A percentile compares a stretch with the other conserved stretches of the same genome.
Conservation (phyloP, 768 basidiomycete species). For the Hygrophoropsis aurantiaca region DNA sequence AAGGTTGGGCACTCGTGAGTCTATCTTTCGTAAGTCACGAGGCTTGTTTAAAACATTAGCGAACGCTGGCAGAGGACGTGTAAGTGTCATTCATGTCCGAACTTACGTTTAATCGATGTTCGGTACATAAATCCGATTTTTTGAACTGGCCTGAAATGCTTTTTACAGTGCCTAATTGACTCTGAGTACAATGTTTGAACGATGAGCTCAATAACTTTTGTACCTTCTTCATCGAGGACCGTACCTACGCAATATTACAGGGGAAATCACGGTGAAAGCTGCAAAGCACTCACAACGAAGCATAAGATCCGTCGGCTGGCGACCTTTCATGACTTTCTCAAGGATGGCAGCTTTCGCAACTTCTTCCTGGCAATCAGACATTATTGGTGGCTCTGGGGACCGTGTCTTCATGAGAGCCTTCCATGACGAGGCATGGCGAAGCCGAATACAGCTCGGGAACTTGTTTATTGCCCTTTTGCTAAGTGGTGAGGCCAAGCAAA, state of each 20-base stretch:
- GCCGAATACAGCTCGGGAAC: background rate
- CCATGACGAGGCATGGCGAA: slow-evolving; percentile 23
- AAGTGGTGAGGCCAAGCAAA: background rate
- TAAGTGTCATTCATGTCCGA: background rate
- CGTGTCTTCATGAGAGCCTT: slow-evolving; percentile 19
- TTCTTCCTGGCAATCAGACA: slow-evolving; percentile 59
- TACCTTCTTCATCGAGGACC: slow-evolving; percentile 81
- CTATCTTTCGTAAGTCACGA: slow-evolving; percentile 95
- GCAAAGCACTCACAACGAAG: slow-evolving; percentile 71
- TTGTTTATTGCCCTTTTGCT: background rate
- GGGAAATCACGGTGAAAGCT: slow-evolving; percentile 8
- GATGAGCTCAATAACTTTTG: slow-evolving; percentile 18
- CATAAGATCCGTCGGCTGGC: slow-evolving; percentile 88
- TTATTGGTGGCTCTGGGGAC: background rate
- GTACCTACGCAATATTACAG: slow-evolving; percentile 58
- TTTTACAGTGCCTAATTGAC: slow-evolving; percentile 70
- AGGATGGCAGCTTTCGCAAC: slow-evolving; percentile 69
- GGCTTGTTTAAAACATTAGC: slow-evolving; percentile 51
- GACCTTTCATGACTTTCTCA: slow-evolving; percentile 83
- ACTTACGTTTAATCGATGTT: slow-evolving; percentile 88
- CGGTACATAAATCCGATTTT: slow-evolving; percentile 82
- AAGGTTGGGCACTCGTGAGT: slow-evolving; percentile 90
- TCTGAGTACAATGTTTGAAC: slow-evolving; percentile 28
- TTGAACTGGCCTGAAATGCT: slow-evolving; percentile 89
- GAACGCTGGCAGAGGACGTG: background rate